Percentiles rank a stretch among this genome's conserved stretches.
Evolutionary conservation across 2,329 filamentous ascomycete genomes (phyloP).

Genomic region (Monilinia fructicola): DNA sequence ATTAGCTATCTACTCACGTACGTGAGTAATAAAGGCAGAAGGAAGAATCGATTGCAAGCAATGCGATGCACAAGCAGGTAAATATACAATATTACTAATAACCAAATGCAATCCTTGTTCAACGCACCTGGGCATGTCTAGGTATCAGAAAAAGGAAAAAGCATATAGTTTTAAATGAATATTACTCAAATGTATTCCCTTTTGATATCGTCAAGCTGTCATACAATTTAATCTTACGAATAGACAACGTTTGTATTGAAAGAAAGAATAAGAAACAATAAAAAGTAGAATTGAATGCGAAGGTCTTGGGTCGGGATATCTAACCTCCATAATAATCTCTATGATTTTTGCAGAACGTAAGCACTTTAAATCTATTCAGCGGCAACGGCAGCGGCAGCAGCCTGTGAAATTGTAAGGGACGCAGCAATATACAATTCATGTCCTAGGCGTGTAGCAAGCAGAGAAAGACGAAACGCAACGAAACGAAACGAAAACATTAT

Average conservation of each 20-base stretch:
- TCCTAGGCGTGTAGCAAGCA: neutral
- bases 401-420: neutral
- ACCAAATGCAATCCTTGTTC: constrained; percentile 2
- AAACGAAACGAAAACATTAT: neutral
- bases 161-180: too few relatives aligned
- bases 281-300: too few relatives aligned
- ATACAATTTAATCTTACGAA: neutral
- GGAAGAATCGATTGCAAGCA: constrained; percentile 10
- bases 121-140: neutral
- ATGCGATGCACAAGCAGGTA: constrained; percentile 14
- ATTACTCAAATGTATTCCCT: neutral
- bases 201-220: neutral
- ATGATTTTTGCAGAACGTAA: constrained; percentile 1
- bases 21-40: neutral
- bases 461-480: constrained; percentile 6
- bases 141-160: neutral
- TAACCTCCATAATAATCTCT: neutral
- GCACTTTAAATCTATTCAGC: constrained; percentile 13
- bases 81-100: neutral
- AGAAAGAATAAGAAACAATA: neutral
- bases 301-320: neutral
- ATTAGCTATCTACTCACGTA: constrained; percentile 8
- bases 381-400: neutral
- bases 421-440: neutral
- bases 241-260: neutral